Conservation (phyloP, 169 alveolate species). For the Plasmodium inui region DNA sequence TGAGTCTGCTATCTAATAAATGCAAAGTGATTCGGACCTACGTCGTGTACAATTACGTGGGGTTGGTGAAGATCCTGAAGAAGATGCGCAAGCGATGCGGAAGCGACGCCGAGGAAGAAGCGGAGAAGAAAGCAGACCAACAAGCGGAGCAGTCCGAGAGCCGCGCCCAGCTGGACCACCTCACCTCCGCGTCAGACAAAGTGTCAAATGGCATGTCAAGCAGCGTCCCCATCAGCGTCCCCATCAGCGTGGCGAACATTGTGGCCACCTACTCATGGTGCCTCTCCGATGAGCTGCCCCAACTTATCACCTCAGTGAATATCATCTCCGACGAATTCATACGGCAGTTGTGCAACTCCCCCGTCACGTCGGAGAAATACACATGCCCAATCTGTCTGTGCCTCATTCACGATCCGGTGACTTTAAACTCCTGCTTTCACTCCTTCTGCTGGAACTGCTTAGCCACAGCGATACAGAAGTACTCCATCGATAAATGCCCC, state of each 20-base stretch:
- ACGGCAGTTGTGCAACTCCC: neutral
- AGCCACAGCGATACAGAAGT: constrained; percentile 62
- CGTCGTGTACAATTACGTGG: constrained; percentile 27
- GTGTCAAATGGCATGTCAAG: neutral
- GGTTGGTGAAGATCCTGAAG: constrained; percentile 38
- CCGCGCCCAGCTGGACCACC: neutral
- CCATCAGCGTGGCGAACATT: neutral
- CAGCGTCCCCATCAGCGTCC: neutral
- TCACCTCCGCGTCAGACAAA: neutral
- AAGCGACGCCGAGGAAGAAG: too few relatives aligned
- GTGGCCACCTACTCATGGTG: constrained; percentile 49
- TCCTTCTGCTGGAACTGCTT: constrained; percentile 58
- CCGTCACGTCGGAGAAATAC: constrained; percentile 28
- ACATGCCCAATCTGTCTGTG: constrained; percentile 45
- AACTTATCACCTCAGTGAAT: constrained; percentile 38
- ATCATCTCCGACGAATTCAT: constrained; percentile 53
- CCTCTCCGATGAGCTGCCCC: constrained; percentile 33
- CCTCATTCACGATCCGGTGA: constrained; percentile 48
- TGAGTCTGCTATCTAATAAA: constrained; percentile 39
- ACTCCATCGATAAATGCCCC: constrained; percentile 47
- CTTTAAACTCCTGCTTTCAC: constrained; percentile 58
- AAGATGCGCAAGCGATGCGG: constrained; percentile 15
- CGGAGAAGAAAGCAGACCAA: too few relatives aligned
- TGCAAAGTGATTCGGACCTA: constrained; percentile 39
- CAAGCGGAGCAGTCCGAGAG: neutral